These are phyloP conservation scores for Fusarium circinatum DNA, from an alignment of 2,329 filamentous ascomycete genomes.

Conservation along the genomic window DNA sequence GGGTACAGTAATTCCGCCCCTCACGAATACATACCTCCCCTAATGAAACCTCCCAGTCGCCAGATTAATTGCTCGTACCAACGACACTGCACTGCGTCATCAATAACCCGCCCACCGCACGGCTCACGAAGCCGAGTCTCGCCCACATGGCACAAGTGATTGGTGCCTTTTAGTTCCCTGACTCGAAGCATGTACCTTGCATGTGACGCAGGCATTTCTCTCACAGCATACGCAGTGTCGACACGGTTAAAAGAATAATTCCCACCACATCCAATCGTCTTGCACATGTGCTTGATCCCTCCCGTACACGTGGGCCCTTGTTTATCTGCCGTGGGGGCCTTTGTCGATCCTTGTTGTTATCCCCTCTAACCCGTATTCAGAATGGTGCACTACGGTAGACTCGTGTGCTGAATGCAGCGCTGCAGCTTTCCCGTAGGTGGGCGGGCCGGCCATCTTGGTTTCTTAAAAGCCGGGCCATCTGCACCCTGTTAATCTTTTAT, in stretches of 20 bases:
- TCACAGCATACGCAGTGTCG: neutral
- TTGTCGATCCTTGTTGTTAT: neutral
- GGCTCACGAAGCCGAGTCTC: neutral
- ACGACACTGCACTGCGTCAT: neutral
- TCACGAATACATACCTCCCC: neutral
- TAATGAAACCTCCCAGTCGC: neutral
- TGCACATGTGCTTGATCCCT: constrained; percentile 22
- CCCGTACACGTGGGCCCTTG: constrained; percentile 24
- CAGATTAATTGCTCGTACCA: neutral
- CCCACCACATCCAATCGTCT: constrained; percentile 20
- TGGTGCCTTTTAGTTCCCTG: constrained; percentile 3
- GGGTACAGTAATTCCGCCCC: neutral
- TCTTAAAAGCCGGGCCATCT: constrained; percentile 13
- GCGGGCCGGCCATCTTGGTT: neutral
- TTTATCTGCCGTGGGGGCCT: neutral
- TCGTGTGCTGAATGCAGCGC: neutral
- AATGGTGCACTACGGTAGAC: neutral
- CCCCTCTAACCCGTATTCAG: neutral
- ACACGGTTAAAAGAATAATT: neutral
- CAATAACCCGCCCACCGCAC: neutral
- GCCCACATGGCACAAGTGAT: constrained; percentile 26
- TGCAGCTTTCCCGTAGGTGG: neutral
- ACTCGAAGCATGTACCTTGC: constrained; percentile 4
- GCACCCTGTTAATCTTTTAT: neutral
- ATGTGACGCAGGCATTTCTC: constrained; percentile 7